These are phyloP conservation scores for Viridothelium virens DNA, from an alignment of 495 filamentous ascomycete genomes.

Conservation along the genomic window DNA sequence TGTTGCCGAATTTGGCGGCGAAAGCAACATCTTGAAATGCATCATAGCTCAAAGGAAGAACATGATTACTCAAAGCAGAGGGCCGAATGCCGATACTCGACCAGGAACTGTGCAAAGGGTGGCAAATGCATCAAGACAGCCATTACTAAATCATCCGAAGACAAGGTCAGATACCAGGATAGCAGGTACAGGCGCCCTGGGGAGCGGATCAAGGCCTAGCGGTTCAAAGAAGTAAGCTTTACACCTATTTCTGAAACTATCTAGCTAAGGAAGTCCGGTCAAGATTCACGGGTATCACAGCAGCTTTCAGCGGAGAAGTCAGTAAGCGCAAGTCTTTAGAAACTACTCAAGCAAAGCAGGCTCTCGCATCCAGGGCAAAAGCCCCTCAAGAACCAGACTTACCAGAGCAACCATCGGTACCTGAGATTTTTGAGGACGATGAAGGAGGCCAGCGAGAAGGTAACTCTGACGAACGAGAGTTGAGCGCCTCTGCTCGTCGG, in stretches of 20 bases:
- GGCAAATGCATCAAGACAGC: constrained; percentile 17
- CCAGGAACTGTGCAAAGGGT: background rate
- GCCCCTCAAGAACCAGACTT: background rate
- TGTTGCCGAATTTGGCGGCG: constrained; percentile 20
- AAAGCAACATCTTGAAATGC: constrained; percentile 3
- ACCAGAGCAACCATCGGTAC: background rate
- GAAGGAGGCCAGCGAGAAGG: background rate
- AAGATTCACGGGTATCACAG: constrained; percentile 11
- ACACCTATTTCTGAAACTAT: constrained; percentile 10
- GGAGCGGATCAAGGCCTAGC: background rate
- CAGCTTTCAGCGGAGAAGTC: constrained; percentile 12
- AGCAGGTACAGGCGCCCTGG: background rate
- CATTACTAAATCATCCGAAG: background rate
- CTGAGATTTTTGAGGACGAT: constrained; percentile 6
- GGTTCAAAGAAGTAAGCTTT: background rate
- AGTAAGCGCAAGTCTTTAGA: constrained; percentile 5
- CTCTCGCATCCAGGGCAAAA: background rate
- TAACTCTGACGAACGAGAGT: constrained; percentile 1
- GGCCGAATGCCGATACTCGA: background rate
- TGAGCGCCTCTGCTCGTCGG: constrained; percentile 13
- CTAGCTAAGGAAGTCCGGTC: background rate
- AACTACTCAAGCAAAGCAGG: background rate
- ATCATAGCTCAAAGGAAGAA: constrained; percentile 15
- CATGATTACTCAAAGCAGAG: background rate
- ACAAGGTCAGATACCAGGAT: background rate